Percentiles rank a stretch among this genome's conserved stretches.
These are phyloP conservation scores for Candida pini DNA, from an alignment of 805 yeast species.

Conservation along the genomic window DNA sequence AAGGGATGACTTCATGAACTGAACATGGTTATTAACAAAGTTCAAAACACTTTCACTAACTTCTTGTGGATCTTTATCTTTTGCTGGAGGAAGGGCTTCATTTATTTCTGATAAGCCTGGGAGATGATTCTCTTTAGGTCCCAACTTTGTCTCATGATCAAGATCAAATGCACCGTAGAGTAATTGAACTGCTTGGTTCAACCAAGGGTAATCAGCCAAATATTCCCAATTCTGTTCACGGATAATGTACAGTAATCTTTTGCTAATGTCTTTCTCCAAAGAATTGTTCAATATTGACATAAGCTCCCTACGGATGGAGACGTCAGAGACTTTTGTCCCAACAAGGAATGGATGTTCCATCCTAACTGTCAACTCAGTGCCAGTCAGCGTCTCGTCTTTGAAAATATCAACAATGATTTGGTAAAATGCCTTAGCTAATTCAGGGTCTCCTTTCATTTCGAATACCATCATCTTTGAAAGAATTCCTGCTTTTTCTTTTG, in stretches of 20 bases:
- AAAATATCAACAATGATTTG: slow-evolving; percentile 84
- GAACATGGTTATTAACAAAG: slow-evolving; percentile 19
- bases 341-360: slow-evolving; percentile 96
- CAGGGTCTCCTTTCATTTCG: slow-evolving; percentile 81
- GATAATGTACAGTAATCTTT: slow-evolving; percentile 80
- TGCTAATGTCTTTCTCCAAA: slow-evolving; percentile 69
- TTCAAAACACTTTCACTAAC: slow-evolving; percentile 9
- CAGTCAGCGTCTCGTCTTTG: slow-evolving; percentile 67
- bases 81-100: slow-evolving; percentile 22
- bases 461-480: slow-evolving; percentile 89
- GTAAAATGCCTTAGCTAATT: slow-evolving; percentile 72
- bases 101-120: slow-evolving; percentile 45
- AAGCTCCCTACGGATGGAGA: slow-evolving; percentile 64
- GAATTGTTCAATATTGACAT: slow-evolving; percentile 76
- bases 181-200: slow-evolving; percentile 86
- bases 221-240: slow-evolving; percentile 97
- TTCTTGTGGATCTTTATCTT: slow-evolving; percentile 12
- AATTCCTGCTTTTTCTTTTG: slow-evolving; percentile 93
- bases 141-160: slow-evolving; percentile 40
- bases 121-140: slow-evolving; percentile 44
- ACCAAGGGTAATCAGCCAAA: slow-evolving; percentile 89
- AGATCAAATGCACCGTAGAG: slow-evolving; percentile 71
- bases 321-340: slow-evolving; percentile 83
- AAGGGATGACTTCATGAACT: slow-evolving; percentile 19
- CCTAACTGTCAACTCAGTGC: slow-evolving; percentile 86